Base-by-base conservation (phyloP, 352 stramenopile species). In the Saprolegnia parasitica region DNA sequence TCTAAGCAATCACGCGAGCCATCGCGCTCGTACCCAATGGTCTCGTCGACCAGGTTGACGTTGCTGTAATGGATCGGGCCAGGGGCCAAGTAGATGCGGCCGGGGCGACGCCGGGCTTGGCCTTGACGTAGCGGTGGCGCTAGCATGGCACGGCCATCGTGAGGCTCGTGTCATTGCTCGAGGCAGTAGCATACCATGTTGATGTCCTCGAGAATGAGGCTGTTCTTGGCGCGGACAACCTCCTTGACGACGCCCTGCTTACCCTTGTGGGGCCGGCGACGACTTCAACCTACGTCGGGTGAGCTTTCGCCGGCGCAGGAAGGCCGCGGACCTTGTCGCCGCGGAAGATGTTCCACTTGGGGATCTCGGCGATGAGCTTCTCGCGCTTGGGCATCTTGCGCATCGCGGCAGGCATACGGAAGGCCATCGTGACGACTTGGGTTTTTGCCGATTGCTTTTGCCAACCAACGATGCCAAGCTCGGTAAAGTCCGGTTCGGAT, bases 11-110 rank as follows among this genome's bases (percentile, higher is more conserved):
- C 11, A 40, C 73, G 67, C 10, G 65, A 73, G 5, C 16, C 13
- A 26, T 15, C 20, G 60, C 4, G 4, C 5, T 71, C 74, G 37
- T 72, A 81, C 76, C 78, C 81, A 42, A 91, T 82, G 66, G 86
- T 92, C 18, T 84, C 84, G 56, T 94, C 86, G 68, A 94, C 81
- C 13, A 94, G 72, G 74, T 89, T 92, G 21, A 94, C 83, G 70
- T 91, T 94, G 75, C 84, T 92, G 79, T 94, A 94, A 72, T 94
- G 86, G 60, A 92, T 84, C n/a, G 86, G 84, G 5, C 84, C 87
- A 47, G 86, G 86, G 56, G 84, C 86, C 60, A 94, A 71, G 73
- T 94, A 92, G 73, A 85, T 89, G 65, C 84, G 83, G 15, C 86
- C 86, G 4, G 84, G 32, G 79, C 77, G 60, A 67, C 60, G 35